phyloP scores from a whole-genome alignment of 2,329 filamentous ascomycete genomes.

The Raffaelea ambrosiae region DNA sequence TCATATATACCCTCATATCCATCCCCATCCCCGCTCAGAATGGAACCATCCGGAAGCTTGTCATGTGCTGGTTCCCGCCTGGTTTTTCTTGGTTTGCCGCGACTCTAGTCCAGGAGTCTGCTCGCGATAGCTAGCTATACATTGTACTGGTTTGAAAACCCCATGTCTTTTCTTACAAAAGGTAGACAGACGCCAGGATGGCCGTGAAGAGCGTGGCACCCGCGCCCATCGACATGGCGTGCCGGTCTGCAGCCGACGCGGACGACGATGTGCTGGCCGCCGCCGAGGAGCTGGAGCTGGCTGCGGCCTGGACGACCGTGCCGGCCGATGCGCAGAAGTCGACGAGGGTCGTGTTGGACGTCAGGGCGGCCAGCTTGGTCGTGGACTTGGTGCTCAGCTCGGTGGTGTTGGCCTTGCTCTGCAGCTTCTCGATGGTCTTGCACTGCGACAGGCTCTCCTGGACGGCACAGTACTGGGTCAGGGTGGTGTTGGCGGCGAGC shows the following conservation, averaged over 20 bases:
- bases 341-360: slow-evolving; percentile 29
- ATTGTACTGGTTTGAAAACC: background rate
- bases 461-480: slow-evolving; percentile 19
- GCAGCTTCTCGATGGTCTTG: slow-evolving; percentile 21
- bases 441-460: slow-evolving; percentile 15
- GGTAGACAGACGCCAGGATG: background rate
- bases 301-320: slow-evolving; percentile 12
- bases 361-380: slow-evolving; percentile 15
- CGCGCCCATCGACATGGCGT: background rate
- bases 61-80: too few species aligned
- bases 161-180: background rate
- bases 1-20: background rate
- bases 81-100: too few species aligned
- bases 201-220: background rate
- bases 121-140: background rate
- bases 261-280: background rate
- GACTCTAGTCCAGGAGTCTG: background rate
- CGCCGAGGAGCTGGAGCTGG: background rate
- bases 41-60: background rate
- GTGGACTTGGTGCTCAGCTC: slow-evolving; percentile 11
- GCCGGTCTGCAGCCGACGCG: background rate
- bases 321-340: slow-evolving; percentile 21
- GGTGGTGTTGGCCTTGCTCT: slow-evolving; percentile 20
- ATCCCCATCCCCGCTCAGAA: background rate
- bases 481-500: slow-evolving; percentile 25